Conservation (phyloP, 768 basidiomycete species). For the Russula abietina region DNA sequence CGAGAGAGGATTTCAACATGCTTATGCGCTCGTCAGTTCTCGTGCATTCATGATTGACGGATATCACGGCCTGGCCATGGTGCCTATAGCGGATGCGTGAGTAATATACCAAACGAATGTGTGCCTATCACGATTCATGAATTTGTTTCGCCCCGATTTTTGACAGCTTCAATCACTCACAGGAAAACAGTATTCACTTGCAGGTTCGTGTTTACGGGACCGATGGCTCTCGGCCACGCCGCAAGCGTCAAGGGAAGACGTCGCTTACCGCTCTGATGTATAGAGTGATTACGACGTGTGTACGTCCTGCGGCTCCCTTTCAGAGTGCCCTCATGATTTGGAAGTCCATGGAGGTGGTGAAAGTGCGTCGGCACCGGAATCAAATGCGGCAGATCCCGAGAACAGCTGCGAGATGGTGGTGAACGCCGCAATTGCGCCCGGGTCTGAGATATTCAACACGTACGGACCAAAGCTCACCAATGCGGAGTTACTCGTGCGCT, state of each 20-base stretch:
- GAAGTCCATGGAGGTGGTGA: slow-evolving; percentile 22
- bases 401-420: slow-evolving; percentile 60
- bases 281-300: slow-evolving; percentile 78
- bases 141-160: slow-evolving; percentile 1
- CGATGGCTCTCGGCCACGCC: not conserved
- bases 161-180: slow-evolving; percentile 64
- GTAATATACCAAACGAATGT: slow-evolving; percentile 28
- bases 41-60: slow-evolving; percentile 80
- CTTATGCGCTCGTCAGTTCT: slow-evolving; percentile 67
- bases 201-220: slow-evolving; percentile 43
- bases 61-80: slow-evolving; percentile 76
- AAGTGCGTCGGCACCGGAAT: not conserved
- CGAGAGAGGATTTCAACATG: slow-evolving; percentile 43
- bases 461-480: slow-evolving; percentile 65
- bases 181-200: slow-evolving; percentile 65
- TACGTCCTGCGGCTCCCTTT: slow-evolving; percentile 58
- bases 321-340: slow-evolving; percentile 62
- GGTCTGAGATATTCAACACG: slow-evolving; percentile 66
- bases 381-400: slow-evolving; percentile 17
- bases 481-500: slow-evolving; percentile 57
- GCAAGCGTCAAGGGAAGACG: not conserved
- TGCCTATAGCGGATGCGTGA: slow-evolving; percentile 79
- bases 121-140: not conserved
- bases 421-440: slow-evolving; percentile 43
- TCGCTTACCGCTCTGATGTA: slow-evolving; percentile 19